Evolutionary conservation across 2,329 filamentous ascomycete species (phyloP), one percentile per base, ranked within the genome.

Genomic region (Verticillium dahliae): DNA sequence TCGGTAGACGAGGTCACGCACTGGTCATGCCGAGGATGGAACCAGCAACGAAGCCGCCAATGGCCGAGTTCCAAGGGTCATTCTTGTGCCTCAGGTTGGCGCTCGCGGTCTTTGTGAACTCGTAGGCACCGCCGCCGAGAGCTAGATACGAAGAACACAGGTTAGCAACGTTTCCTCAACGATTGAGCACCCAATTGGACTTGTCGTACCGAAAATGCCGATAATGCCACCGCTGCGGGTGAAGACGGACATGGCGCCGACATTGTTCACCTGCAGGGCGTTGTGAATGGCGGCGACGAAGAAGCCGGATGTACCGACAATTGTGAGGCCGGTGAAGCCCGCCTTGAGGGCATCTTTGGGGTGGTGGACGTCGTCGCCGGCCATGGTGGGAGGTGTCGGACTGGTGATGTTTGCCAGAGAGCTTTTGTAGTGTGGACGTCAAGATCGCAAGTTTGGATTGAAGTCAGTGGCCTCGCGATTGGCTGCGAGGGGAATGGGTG

Each of bases 51-150:
- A 95, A 92, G 61, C 92, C 91, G 67, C 88, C 92, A 64, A 92
- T 80, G 50, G 86, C 84, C 61, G 87, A 80, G 75, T 93, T 95
- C 78, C 84, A 89, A 67, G 82, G 80, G 73, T 97, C 93, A 62
- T 97, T 86, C 79, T 90, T 92, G 76, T 92, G 83, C 70, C 92
- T 88, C 67, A 97, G 80, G 78, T 97, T 97, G 75, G 91, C 91
- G 56, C 89, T 83, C 58, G 91, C 90, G 68, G 83, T 84, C 69
- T 85, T 88, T 69, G 88, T 83, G 80, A 97, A 97, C 69, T 86
- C 84, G 76, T 92, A 96, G 64, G 88, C 83, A 70, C 85, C 87
- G 71, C 90, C 90, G 75, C 88, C 85, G 50, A 86, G 85, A 71
- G 87, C 90, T 93, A 69, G 22, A 9, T 18, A 11, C 45, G 9